phyloP scores from a whole-genome alignment of 2,329 filamentous ascomycete species.

The Endocalyx cinctus region DNA sequence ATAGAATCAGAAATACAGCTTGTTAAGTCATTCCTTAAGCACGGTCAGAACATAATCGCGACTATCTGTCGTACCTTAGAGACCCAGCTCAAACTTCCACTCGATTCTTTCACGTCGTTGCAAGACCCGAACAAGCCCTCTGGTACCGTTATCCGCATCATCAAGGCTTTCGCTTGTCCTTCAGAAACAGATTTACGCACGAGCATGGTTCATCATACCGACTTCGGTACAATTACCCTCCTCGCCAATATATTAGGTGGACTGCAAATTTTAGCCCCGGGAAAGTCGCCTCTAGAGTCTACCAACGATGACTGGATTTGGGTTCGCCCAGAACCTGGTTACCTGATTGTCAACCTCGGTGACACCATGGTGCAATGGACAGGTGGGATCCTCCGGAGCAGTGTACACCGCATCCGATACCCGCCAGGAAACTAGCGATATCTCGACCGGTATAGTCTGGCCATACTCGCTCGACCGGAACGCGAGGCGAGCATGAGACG shows the following conservation, averaged over 20 bases:
- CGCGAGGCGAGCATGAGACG: constrained; percentile 13
- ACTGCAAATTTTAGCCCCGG: constrained; percentile 29
- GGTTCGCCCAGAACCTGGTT: constrained; percentile 19
- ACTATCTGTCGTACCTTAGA: constrained; percentile 18
- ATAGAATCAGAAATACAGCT: constrained; percentile 3
- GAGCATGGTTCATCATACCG: constrained; percentile 28
- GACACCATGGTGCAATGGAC: constrained; percentile 21
- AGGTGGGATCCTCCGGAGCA: constrained; percentile 18
- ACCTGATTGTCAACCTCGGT: constrained; percentile 20
- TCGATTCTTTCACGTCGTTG: constrained; percentile 20
- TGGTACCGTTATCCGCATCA: constrained; percentile 18
- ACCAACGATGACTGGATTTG: constrained; percentile 17
- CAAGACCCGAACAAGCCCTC: constrained; percentile 21
- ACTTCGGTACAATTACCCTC: constrained; percentile 32
- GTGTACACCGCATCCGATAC: constrained; percentile 17
- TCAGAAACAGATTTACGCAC: constrained; percentile 14
- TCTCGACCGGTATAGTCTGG: constrained; percentile 13
- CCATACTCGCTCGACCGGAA: constrained; percentile 8
- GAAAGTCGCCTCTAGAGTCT: constrained; percentile 7
- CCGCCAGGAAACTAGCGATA: constrained; percentile 17
- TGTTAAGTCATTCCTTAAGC: constrained; percentile 9
- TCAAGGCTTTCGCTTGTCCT: constrained; percentile 14
- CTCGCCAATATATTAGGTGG: constrained; percentile 31
- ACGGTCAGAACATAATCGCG: constrained; percentile 12
- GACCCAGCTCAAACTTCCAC: constrained; percentile 18